A percentile compares a stretch with the other conserved stretches of the same genome.
These are phyloP conservation scores for Amanita jacksonii DNA, from an alignment of 768 basidiomycete species.

Conservation along the genomic window DNA sequence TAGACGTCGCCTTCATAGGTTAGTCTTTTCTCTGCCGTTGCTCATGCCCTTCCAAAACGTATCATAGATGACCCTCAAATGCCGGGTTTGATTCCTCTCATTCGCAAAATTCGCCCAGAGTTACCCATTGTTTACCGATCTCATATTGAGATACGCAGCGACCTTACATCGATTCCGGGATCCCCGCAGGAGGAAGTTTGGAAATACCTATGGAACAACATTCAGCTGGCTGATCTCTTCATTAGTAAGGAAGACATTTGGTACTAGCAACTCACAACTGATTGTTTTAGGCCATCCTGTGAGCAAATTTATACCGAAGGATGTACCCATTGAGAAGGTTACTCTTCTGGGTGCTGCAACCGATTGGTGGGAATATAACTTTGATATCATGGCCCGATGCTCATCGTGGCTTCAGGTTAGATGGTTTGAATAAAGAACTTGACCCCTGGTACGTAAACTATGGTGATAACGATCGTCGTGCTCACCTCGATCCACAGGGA, in stretches of 20 bases:
- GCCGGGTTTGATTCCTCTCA: constrained; percentile 89
- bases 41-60: background rate
- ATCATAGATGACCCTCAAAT: constrained; percentile 76
- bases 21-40: constrained; percentile 12
- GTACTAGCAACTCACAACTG: background rate
- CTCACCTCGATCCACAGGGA: constrained; percentile 34
- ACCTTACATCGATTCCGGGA: constrained; percentile 71
- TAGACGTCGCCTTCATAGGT: constrained; percentile 88
- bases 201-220: constrained; percentile 93
- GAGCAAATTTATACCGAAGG: constrained; percentile 85
- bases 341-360: constrained; percentile 75
- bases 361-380: constrained; percentile 52
- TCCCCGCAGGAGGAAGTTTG: constrained; percentile 89
- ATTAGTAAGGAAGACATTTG: constrained; percentile 44
- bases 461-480: background rate
- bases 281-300: constrained; percentile 64
- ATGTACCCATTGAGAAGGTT: constrained; percentile 65
- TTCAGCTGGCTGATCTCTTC: constrained; percentile 83
- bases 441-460: constrained; percentile 35
- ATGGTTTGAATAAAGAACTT: constrained; percentile 91
- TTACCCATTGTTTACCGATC: constrained; percentile 90
- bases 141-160: constrained; percentile 89
- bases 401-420: constrained; percentile 43
- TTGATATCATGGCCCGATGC: background rate
- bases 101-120: constrained; percentile 74